These are phyloP conservation scores for Wickerhamiella qilinensis DNA, from an alignment of 805 yeast species.

Conservation along the genomic window DNA sequence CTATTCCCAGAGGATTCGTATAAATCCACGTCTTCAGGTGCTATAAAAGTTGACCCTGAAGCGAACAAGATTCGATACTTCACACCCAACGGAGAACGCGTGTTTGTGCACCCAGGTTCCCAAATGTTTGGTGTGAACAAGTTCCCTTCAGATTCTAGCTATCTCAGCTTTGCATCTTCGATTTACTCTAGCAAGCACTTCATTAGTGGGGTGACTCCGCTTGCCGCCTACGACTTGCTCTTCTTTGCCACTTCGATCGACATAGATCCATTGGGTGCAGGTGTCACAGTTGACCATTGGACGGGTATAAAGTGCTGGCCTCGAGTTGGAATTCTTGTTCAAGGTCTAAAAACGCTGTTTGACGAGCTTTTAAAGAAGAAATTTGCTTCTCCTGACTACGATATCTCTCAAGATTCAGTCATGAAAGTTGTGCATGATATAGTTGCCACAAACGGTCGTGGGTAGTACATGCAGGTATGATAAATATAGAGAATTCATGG, in stretches of 20 bases:
- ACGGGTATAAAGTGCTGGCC: constrained; percentile 85
- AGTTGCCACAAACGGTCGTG: constrained; percentile 18
- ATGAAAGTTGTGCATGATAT: constrained; percentile 19
- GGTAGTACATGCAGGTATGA: background rate
- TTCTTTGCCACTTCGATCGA: constrained; percentile 57
- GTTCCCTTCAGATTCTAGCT: constrained; percentile 24
- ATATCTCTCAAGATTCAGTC: constrained; percentile 17
- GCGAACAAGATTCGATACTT: constrained; percentile 56
- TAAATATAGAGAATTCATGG: background rate
- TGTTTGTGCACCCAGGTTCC: constrained; percentile 80
- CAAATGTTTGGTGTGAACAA: constrained; percentile 40
- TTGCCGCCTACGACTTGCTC: constrained; percentile 52
- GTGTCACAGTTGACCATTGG: constrained; percentile 80
- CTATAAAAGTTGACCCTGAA: constrained; percentile 77
- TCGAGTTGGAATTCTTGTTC: constrained; percentile 74
- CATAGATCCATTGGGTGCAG: constrained; percentile 47
- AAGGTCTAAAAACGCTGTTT: constrained; percentile 46
- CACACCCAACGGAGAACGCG: constrained; percentile 54
- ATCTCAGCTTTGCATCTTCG: constrained; percentile 47
- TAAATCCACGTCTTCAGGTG: constrained; percentile 53
- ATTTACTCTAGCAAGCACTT: constrained; percentile 49
- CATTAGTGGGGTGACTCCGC: constrained; percentile 65
- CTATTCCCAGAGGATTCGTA: constrained; percentile 71
- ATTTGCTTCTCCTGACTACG: constrained; percentile 32
- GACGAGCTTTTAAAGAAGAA: constrained; percentile 52